Base-by-base conservation (phyloP, 768 basidiomycete genomes). In the Pleurotus citrinopileatus region DNA sequence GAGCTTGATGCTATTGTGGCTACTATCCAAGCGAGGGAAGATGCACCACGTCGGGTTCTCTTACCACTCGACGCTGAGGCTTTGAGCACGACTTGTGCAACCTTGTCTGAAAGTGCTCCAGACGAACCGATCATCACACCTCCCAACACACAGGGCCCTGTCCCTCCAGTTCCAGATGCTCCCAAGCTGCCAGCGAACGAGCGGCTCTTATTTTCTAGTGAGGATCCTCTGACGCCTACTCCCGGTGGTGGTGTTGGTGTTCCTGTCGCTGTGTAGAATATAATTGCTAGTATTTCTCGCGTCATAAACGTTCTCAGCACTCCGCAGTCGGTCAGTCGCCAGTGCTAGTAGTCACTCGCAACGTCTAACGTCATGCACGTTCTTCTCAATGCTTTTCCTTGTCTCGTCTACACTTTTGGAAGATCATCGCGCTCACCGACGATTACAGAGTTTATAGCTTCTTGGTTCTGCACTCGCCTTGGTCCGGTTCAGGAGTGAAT, bases 1-100 rank as follows among this genome's bases (percentile, higher is more conserved):
- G 87, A 89, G 46, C 79, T 88, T 55, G 65, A 70, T 6, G 73
- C 79, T 7, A 80, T 89, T 22, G 73, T 77, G 20, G 59, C 74
- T 36, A 73, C 76, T 1, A 81, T 90, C 48, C 75, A 80, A 60
- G 66, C 69, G 26, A 72, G 77, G 5, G 57, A 37, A 37, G 13
- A 37, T 6, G 17, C 54, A 20, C 59, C 59, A n/a, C 47, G 60
- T 9, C 15, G 48, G 12, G n/a, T 51, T 12, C 22, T 34, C 8
- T 34, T 51, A 0, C 48, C 48, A 9, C 6, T 7, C 34, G 34
- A 37, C 19, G 20, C 32, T 34, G 32, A n/a, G n/a, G n/a, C n/a
- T 3, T 34, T 34, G 10, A 20, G 15, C 19, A 19, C 15, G 0
- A 12, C 23, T 4, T 56, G 64, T 4, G 61, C 63, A 27, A 58